phyloP scores from a whole-genome alignment of 371 early-diverging fungal genomes.

The Mortierella sp. region DNA sequence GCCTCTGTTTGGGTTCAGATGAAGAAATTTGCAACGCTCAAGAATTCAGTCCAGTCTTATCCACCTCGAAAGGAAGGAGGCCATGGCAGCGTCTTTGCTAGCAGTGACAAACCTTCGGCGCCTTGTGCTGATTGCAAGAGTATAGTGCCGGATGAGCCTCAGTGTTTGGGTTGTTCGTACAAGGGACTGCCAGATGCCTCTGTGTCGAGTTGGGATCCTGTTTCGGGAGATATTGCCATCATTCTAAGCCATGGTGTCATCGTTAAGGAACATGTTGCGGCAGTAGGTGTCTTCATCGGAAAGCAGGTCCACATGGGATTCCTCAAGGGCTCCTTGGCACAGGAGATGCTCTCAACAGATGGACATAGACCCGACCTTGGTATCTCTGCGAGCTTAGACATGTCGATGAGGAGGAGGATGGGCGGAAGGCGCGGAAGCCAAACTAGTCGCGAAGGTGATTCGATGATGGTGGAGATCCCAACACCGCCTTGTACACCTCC shows the following conservation, averaged over 20 bases:
- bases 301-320: constrained; percentile 54
- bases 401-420: background rate
- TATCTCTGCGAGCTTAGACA: background rate
- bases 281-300: constrained; percentile 54
- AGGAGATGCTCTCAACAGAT: constrained; percentile 36
- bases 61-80: constrained; percentile 11
- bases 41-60: constrained; percentile 33
- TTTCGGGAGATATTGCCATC: constrained; percentile 22
- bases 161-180: constrained; percentile 36
- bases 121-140: background rate
- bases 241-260: constrained; percentile 40
- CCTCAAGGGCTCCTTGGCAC: constrained; percentile 46
- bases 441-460: background rate
- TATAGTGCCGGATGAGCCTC: background rate
- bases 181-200: constrained; percentile 46
- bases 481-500: constrained; percentile 54
- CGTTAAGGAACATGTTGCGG: constrained; percentile 38
- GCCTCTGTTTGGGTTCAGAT: constrained; percentile 46
- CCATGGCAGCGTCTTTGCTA: constrained; percentile 7
- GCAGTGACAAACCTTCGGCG: background rate
- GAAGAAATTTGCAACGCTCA: constrained; percentile 40
- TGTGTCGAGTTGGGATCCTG: constrained; percentile 31
- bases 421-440: background rate
- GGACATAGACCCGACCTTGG: background rate
- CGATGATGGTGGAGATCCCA: constrained; percentile 27